Base-by-base conservation (phyloP, 495 filamentous ascomycete genomes). In the Beverwykella pulmonaria region DNA sequence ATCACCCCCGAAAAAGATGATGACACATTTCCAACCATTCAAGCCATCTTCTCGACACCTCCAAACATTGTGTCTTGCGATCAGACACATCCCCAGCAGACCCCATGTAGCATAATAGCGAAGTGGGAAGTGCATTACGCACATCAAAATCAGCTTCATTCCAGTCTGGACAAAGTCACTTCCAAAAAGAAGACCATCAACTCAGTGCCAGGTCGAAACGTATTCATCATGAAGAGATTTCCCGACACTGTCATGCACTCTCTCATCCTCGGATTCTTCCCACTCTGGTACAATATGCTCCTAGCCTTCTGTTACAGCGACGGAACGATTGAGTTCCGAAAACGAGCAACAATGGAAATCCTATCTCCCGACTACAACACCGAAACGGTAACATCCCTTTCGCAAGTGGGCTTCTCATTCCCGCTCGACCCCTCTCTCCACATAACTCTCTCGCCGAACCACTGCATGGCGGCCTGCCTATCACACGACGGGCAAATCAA, bases 321-420 rank as follows among this genome's bases (percentile, higher is more conserved):
- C 69, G 90, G 91, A 17, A 88, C 87, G 0, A 79, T 93, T 27
- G 83, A 92, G 54, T 91, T 92, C 73, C 86, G 91, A 52, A 87
- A 94, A 63, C 83, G 90, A 12, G 78, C 80, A 57, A 89, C 86
- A 3, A 86, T 94, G 86, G 76, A 81, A 1, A 77, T 85, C 39
- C 80, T 92, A 1, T 86, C 81, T 62, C 80, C 83, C 12, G 80
- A 89, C 59, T 79, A 80, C n/a, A 86, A 88, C 71, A 62, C 82
- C 12, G 83, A 84, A 50, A 84, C 79, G 23, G 86, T 94, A 48
- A 87, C 81, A 41, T 88, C 85, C 68, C 77, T 91, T 9, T 79
- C 85, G 15, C 90, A 93, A 74, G 84, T 87, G 44, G 90, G 90
- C 0, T 92, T 92, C 69, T 81, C 82, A n/a, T 92, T 87, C 71